These are phyloP conservation scores for Hypoxylon sp. DNA, from an alignment of 2,329 filamentous ascomycete genomes.

Conservation along the genomic window DNA sequence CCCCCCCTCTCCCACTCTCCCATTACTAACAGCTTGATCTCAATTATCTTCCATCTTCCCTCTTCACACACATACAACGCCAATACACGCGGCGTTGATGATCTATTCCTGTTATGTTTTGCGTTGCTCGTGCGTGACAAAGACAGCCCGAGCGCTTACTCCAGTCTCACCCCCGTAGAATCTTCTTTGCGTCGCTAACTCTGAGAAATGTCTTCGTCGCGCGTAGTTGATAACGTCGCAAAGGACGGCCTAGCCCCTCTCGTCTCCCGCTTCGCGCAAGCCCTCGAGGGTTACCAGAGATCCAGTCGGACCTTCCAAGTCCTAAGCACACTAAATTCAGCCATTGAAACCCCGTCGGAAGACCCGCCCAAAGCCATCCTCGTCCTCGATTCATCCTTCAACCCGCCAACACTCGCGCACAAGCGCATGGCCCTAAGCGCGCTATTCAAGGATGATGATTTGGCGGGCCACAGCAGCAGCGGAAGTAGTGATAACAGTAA, in stretches of 20 bases:
- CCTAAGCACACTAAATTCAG: constrained; percentile 55
- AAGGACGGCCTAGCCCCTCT: constrained; percentile 48
- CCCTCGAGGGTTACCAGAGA: constrained; percentile 59
- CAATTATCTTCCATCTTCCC: background rate
- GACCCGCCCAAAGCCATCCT: constrained; percentile 57
- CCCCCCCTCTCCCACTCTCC: constrained; percentile 1
- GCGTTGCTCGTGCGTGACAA: background rate
- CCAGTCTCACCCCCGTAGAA: background rate
- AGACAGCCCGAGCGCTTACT: background rate
- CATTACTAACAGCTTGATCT: background rate
- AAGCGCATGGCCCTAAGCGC: constrained; percentile 67
- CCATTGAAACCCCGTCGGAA: constrained; percentile 42
- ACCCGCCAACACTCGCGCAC: constrained; percentile 74
- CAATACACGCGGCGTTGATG: constrained; percentile 4
- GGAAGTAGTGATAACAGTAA: background rate
- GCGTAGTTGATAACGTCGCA: constrained; percentile 14
- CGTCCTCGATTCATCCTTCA: constrained; percentile 76
- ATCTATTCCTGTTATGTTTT: background rate
- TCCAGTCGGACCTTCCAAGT: constrained; percentile 59
- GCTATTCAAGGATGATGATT: constrained; percentile 31
- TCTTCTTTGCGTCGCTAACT: background rate
- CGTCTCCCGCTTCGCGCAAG: constrained; percentile 57
- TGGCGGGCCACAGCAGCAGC: too few relatives aligned
- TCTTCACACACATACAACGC: constrained; percentile 5
- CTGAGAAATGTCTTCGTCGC: constrained; percentile 33